These are phyloP conservation scores for Fusarium pseudonygamai DNA, from an alignment of 2,329 filamentous ascomycete species.

Conservation along the genomic window DNA sequence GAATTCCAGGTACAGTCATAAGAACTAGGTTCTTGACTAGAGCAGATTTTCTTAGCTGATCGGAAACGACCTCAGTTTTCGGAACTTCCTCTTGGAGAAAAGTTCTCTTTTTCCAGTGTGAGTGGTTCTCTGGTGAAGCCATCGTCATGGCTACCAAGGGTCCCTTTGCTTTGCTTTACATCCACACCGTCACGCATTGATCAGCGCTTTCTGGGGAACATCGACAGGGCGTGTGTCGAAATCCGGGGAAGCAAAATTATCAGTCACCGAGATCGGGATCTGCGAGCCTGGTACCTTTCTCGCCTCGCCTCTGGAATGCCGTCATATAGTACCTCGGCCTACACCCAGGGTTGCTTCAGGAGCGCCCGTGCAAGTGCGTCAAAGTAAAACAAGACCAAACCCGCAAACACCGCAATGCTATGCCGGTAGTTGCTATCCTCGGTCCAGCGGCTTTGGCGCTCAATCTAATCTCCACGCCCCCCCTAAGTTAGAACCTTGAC, in stretches of 20 bases:
- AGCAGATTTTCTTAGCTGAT: not conserved
- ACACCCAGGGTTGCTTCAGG: conserved; percentile 13
- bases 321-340: conserved; percentile 12
- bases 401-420: not conserved
- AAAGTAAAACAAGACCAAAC: conserved; percentile 5
- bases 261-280: conserved; percentile 30
- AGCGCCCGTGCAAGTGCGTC: not conserved
- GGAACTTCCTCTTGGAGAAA: conserved; percentile 22
- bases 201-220: conserved; percentile 28
- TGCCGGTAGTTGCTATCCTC: conserved; percentile 35
- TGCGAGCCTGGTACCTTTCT: conserved; percentile 10
- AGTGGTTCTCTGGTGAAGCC: conserved; percentile 16
- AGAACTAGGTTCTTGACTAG: not conserved
- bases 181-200: conserved; percentile 19
- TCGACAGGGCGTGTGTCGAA: conserved; percentile 23
- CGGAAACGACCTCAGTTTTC: not conserved
- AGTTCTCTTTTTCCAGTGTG: not conserved
- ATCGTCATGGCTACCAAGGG: conserved; percentile 20
- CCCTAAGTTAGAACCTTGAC: not conserved
- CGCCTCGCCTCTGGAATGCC: conserved; percentile 18
- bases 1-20: conserved; percentile 2
- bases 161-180: conserved; percentile 16
- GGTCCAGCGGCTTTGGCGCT: conserved; percentile 39
- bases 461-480: conserved; percentile 28
- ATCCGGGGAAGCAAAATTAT: conserved; percentile 27